Evolutionary conservation across 805 yeast species (phyloP), one percentile per base, ranked within the genome.

Genomic region (Lipomyces spencermartinsiae): DNA sequence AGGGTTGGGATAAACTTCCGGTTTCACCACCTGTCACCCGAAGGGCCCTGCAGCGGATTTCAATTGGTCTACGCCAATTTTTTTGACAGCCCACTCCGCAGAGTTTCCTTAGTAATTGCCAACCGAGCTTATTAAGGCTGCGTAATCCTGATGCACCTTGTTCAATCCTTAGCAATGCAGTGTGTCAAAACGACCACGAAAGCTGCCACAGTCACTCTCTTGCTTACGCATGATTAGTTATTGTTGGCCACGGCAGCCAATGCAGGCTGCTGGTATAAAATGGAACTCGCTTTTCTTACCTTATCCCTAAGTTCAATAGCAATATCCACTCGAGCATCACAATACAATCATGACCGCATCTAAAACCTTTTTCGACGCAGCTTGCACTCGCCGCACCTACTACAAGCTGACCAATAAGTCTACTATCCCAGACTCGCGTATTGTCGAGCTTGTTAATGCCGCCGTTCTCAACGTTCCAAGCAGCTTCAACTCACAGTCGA

Each of bases 391-490:
- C 76, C 83, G 88, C 75, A 82, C 87, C 59, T 78, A 82, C 69
- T 85, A 85, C 78, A 78, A 79, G 43, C 77, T 85, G 64, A 76
- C 79, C 70, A 83, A 83, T 74, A 78, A 81, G 64, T 76, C 83
- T 66, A 86, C 87, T 55, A 78, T 83, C 69, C 72, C 82, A 62
- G 69, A 83, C 58, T 76, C 75, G 12, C 80, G 83, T 68, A 77
- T 85, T 35, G 82, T 79, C 72, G 72, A 74, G 39, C 71, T 81
- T 53, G 83, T 84, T n/a, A 81, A 82, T 74, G 76, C 79, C 37
- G 78, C 84, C 58, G 78, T 85, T 63, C 83, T 82, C 74, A 77
- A 82, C 73, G 82, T 84, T 16, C 88, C 88, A 74, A 82, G 86
- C 25, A 75, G 84, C 34, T 85, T 83, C 81, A 85, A 85, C 80